Evolutionary conservation across 2,329 filamentous ascomycete species (phyloP).

Genomic region (Aspergillus pseudotamarii): DNA sequence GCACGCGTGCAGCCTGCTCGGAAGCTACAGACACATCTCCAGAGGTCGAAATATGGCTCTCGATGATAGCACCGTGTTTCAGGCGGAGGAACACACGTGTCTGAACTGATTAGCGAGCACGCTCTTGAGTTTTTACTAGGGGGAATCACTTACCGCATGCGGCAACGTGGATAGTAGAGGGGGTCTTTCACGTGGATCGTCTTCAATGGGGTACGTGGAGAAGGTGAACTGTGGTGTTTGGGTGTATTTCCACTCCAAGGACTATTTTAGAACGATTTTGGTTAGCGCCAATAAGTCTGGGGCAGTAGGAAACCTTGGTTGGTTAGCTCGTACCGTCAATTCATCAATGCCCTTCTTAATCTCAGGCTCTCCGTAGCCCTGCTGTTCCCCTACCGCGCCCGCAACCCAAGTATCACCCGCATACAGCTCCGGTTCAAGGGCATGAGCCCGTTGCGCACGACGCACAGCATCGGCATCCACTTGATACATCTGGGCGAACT

Average conservation of each 20-base stretch:
- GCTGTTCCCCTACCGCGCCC: slow-evolving; percentile 55
- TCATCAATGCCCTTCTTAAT: slow-evolving; percentile 62
- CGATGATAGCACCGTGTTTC: slow-evolving; percentile 44
- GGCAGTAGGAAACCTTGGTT: slow-evolving; percentile 8
- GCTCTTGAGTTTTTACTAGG: not conserved
- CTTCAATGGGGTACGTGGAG: slow-evolving; percentile 61
- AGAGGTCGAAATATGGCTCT: slow-evolving; percentile 44
- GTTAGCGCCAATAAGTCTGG: not conserved
- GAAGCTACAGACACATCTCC: slow-evolving; percentile 33
- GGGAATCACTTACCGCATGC: slow-evolving; percentile 42
- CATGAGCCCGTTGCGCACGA: slow-evolving; percentile 36
- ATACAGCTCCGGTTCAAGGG: slow-evolving; percentile 35
- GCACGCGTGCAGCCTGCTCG: slow-evolving; percentile 36
- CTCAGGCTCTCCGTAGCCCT: slow-evolving; percentile 49
- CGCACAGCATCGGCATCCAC: slow-evolving; percentile 37
- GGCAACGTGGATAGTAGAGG: slow-evolving; percentile 53
- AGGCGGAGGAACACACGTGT: slow-evolving; percentile 46
- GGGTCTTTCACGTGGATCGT: slow-evolving; percentile 61
- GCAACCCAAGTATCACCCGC: slow-evolving; percentile 40
- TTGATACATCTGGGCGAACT: slow-evolving; percentile 72
- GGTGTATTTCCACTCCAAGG: slow-evolving; percentile 70
- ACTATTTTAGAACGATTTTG: slow-evolving; percentile 30
- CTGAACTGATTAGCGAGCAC: slow-evolving; percentile 23
- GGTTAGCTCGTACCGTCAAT: slow-evolving; percentile 54
- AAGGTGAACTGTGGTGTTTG: slow-evolving; percentile 86